Evolutionary conservation across 2,329 filamentous ascomycete genomes (phyloP), one percentile per base, ranked within the genome.

Genomic region (Metarhizium sp.): DNA sequence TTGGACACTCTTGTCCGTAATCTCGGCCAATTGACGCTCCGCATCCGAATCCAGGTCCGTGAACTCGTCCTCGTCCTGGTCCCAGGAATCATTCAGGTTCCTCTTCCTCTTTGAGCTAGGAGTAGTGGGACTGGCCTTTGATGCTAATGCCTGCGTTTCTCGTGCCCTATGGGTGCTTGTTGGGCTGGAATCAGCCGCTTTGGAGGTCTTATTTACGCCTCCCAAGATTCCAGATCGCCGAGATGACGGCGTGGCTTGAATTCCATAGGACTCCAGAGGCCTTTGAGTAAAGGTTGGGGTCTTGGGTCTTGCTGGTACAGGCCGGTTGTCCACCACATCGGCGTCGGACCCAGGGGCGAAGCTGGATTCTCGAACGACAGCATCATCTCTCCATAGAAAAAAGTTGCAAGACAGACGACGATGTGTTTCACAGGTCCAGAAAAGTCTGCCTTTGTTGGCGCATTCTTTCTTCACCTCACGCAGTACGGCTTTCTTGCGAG

Each of bases 371-470:
- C 67, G 66, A 20, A 58, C 53, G 38, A 61, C 58, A 10, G 74
- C 73, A 1, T 67, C 65, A 7, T 76, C 70, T n/a, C 68, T 66
- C 70, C 71, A 78, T 25, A 77, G 60, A 56, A 76, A 79, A 61
- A 78, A 76, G 6, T 61, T 54, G 62, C 76, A 79, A 50, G 67
- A 65, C 32, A 34, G 32, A 25, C 10, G 32, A 6, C 65, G 64
- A 7, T 63, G 61, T n/a, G 61, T 56, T 6, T 62, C 60, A 60
- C 76, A 78, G 10, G 65, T 69, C 64, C 70, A 77, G 61, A 76
- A 78, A 51, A 64, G 67, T 51, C 65, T 70, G 29, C 74, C 75
- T 48, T 70, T 66, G 61, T 76, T 77, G 29, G 58, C 59, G 1
- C 64, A 63, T 3, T 69, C 60, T 55, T 73, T 76, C 52, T 66